These are phyloP conservation scores for Saksenaea oblongispora DNA, from an alignment of 371 early-diverging fungal species.

Conservation along the genomic window DNA sequence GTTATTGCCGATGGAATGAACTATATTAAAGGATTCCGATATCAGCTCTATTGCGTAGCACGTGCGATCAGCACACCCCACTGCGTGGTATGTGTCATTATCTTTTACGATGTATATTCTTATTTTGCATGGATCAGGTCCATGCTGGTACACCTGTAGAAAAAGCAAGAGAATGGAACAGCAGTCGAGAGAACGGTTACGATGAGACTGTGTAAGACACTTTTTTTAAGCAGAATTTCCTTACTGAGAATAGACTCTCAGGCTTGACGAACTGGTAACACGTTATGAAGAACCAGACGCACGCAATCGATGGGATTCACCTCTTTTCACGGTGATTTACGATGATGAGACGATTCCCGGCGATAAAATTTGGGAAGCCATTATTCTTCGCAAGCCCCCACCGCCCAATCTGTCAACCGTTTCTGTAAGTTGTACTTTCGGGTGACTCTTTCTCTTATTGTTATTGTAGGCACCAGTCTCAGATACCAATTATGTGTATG, in stretches of 20 bases:
- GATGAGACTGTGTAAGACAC: slow-evolving; percentile 42
- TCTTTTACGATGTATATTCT: not conserved
- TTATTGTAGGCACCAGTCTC: slow-evolving; percentile 73
- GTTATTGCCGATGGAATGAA: slow-evolving; percentile 94
- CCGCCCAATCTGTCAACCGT: slow-evolving; percentile 87
- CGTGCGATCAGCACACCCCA: slow-evolving; percentile 88
- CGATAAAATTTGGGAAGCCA: slow-evolving; percentile 76
- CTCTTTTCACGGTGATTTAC: slow-evolving; percentile 84
- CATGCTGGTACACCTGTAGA: slow-evolving; percentile 72
- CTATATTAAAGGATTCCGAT: slow-evolving; percentile 97
- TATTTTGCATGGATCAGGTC: slow-evolving; percentile 36
- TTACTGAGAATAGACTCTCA: slow-evolving; percentile 11
- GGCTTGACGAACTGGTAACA: slow-evolving; percentile 82
- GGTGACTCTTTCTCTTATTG: slow-evolving; percentile 4
- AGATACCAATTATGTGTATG: slow-evolving; percentile 88
- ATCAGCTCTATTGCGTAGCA: slow-evolving; percentile 93
- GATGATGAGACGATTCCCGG: slow-evolving; percentile 65
- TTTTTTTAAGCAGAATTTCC: not conserved
- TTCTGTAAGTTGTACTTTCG: slow-evolving; percentile 42
- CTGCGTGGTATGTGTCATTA: slow-evolving; percentile 65
- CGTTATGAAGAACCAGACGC: slow-evolving; percentile 96
- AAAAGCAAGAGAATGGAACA: slow-evolving; percentile 72
- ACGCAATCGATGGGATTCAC: slow-evolving; percentile 93
- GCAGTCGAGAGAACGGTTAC: slow-evolving; percentile 46
- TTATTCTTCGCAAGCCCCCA: slow-evolving; percentile 74